These are phyloP conservation scores for Kuraishia cidri DNA, from an alignment of 805 yeast genomes.

Conservation along the genomic window DNA sequence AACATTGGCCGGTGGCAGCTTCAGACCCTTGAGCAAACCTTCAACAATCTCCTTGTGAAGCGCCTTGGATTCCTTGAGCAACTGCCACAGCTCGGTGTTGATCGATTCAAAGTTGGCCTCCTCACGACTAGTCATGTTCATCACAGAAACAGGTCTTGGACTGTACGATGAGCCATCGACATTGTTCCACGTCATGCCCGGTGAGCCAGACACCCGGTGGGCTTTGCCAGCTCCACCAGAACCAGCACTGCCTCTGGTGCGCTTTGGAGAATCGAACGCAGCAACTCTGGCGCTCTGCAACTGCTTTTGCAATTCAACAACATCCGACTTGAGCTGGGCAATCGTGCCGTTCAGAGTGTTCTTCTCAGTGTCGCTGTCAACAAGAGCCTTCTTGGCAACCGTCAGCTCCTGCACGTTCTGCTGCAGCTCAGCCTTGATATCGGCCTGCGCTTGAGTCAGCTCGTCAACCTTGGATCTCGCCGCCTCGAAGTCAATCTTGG, in stretches of 20 bases:
- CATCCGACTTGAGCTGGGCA: conserved; percentile 36
- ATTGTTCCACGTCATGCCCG: not conserved
- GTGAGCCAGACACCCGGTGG: conserved; percentile 10
- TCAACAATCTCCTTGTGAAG: conserved; percentile 80
- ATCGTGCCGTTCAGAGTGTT: conserved; percentile 58
- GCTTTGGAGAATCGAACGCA: conserved; percentile 9
- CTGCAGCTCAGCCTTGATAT: conserved; percentile 55
- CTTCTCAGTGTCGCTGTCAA: conserved; percentile 54
- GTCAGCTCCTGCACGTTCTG: conserved; percentile 54
- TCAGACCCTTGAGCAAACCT: conserved; percentile 76
- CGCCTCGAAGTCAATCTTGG: conserved; percentile 46
- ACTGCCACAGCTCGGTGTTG: conserved; percentile 64
- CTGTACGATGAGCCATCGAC: conserved; percentile 14
- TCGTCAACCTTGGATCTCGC: conserved; percentile 54
- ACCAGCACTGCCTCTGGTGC: conserved; percentile 17
- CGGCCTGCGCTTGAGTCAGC: conserved; percentile 50
- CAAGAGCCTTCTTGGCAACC: conserved; percentile 47
- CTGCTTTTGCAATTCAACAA: conserved; percentile 21
- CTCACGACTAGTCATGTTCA: conserved; percentile 44
- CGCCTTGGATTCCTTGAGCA: conserved; percentile 61
- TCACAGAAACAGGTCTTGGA: conserved; percentile 53
- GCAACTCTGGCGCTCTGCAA: conserved; percentile 7
- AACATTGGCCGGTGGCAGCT: conserved; percentile 78
- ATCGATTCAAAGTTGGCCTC: conserved; percentile 56
- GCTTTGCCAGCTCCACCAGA: conserved; percentile 8